Conservation (phyloP, 2,329 filamentous ascomycete genomes). For the Apiospora phragmitis region DNA sequence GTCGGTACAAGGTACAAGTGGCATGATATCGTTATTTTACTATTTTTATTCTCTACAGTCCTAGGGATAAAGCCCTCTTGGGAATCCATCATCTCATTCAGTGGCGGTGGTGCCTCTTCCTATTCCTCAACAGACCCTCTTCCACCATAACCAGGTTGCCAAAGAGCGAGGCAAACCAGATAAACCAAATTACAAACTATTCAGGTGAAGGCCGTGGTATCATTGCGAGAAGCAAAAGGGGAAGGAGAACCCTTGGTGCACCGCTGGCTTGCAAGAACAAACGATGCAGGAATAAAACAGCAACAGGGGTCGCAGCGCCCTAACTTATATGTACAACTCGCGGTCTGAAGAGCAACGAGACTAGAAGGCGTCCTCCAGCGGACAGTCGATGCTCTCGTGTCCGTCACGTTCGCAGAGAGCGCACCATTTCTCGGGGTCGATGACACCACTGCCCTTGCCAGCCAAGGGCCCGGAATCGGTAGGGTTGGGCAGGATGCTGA, state of each 20-base stretch:
- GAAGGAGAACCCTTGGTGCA: neutral
- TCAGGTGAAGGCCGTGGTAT: slow-evolving; percentile 11
- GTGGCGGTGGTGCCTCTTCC: neutral
- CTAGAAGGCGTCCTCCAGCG: slow-evolving; percentile 80
- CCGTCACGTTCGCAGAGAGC: slow-evolving; percentile 94
- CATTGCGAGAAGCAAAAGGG: slow-evolving; percentile 12
- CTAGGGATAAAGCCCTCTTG: neutral
- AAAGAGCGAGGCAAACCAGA: neutral
- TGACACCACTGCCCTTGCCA: slow-evolving; percentile 74
- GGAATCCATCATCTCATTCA: neutral
- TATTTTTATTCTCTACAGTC: neutral
- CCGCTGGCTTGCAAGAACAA: neutral
- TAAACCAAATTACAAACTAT: slow-evolving; percentile 9
- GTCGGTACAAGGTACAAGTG: neutral
- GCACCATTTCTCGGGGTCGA: slow-evolving; percentile 92
- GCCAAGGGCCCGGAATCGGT: slow-evolving; percentile 70
- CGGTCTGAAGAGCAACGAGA: neutral
- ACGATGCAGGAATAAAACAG: neutral
- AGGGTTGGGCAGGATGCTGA: slow-evolving; percentile 57
- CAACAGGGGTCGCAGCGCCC: neutral
- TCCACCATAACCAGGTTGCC: neutral
- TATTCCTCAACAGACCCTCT: neutral
- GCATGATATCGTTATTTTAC: neutral
- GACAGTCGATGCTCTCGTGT: slow-evolving; percentile 93
- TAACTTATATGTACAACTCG: neutral